Conservation (phyloP, 2,329 filamentous ascomycete genomes). For the Colletotrichum magnum region DNA sequence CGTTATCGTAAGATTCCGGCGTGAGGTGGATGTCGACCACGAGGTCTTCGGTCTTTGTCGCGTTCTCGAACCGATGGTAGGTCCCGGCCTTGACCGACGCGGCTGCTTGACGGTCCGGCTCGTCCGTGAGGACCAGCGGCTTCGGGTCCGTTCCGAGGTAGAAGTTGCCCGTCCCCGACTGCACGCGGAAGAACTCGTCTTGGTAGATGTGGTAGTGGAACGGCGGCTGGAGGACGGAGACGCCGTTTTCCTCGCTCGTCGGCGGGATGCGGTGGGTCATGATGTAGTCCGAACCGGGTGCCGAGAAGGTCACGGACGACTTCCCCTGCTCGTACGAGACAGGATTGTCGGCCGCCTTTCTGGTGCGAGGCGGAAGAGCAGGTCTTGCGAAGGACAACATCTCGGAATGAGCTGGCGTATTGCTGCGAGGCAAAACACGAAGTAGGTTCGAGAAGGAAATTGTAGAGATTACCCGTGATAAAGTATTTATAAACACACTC, state of each 20-base stretch:
- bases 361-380: constrained; percentile 35
- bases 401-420: neutral
- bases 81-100: constrained; percentile 36
- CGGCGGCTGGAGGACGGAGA: constrained; percentile 44
- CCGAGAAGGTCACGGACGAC: constrained; percentile 42
- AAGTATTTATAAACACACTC: no score
- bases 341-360: constrained; percentile 41
- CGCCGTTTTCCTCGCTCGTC: constrained; percentile 20
- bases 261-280: constrained; percentile 43
- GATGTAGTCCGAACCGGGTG: constrained; percentile 41
- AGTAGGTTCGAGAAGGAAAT: no score
- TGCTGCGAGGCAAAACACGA: neutral
- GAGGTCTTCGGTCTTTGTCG: constrained; percentile 39
- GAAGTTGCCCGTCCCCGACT: constrained; percentile 40
- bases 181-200: constrained; percentile 42
- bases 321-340: constrained; percentile 43
- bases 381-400: constrained; percentile 44
- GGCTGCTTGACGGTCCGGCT: constrained; percentile 26
- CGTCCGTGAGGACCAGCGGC: constrained; percentile 37
- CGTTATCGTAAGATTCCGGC: constrained; percentile 43
- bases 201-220: constrained; percentile 46
- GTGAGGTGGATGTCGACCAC: constrained; percentile 44
- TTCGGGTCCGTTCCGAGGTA: constrained; percentile 38
- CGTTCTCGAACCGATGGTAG: constrained; percentile 46
- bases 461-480: no score